Conservation (phyloP, 345 rosid genomes). For the Eucalyptus rudis region DNA sequence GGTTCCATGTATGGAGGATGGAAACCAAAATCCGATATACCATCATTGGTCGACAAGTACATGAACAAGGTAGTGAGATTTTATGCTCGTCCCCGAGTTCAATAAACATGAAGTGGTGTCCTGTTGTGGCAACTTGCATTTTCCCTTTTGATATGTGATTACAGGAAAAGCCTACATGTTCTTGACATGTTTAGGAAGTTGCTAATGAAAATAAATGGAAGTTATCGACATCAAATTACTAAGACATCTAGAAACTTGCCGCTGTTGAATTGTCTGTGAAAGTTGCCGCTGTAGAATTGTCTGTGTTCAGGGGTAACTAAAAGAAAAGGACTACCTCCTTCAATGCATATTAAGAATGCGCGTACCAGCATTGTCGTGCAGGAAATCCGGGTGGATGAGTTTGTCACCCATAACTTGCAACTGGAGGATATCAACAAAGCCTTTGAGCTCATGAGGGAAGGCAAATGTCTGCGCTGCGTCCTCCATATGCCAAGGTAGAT, state of each 20-base stretch:
- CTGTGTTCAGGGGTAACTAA: neutral
- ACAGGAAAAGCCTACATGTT: neutral
- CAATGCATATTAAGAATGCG: neutral
- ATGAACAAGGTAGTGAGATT: slow-evolving; percentile 38
- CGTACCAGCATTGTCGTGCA: neutral
- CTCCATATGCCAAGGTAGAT: slow-evolving; percentile 48
- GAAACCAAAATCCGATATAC: slow-evolving; percentile 87
- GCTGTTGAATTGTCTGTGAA: neutral
- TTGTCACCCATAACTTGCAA: slow-evolving; percentile 54
- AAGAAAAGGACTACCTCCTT: neutral
- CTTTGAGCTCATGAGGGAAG: slow-evolving; percentile 69
- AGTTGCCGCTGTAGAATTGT: neutral
- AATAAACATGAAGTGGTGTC: neutral
- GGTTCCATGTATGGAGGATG: slow-evolving; percentile 85
- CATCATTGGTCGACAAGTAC: slow-evolving; percentile 63
- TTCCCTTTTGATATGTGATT: neutral
- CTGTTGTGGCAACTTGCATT: neutral
- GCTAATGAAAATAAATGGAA: neutral
- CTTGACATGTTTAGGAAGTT: neutral
- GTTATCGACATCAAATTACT: neutral
- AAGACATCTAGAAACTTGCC: neutral
- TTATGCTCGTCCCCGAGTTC: neutral
- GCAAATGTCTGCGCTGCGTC: slow-evolving; percentile 75
- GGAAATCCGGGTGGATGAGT: slow-evolving; percentile 72
- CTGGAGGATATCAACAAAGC: slow-evolving; percentile 74